phyloP scores from a whole-genome alignment of 2,329 filamentous ascomycete genomes.

The Amylocarpus encephaloides region DNA sequence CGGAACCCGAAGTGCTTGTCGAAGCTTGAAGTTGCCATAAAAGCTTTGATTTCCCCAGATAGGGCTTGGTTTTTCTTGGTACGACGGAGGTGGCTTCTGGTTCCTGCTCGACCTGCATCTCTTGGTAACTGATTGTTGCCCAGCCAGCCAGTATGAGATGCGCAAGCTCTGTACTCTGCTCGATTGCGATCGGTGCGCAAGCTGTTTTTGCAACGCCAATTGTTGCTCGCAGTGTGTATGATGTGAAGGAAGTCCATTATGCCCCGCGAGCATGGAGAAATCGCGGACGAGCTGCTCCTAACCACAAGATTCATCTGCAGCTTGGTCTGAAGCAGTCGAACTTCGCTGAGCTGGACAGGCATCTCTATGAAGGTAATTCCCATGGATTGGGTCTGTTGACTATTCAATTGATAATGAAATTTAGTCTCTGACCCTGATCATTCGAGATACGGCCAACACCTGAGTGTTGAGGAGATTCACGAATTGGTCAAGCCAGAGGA shows the following conservation, averaged over 20 bases:
- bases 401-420: neutral
- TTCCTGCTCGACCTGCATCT: too few relatives aligned
- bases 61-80: too few relatives aligned
- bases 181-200: neutral
- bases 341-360: slow-evolving; percentile 47
- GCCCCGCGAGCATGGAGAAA: slow-evolving; percentile 46
- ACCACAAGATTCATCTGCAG: slow-evolving; percentile 45
- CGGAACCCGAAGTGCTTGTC: neutral
- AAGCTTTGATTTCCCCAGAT: too few relatives aligned
- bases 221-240: slow-evolving; percentile 37
- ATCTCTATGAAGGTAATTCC: slow-evolving; percentile 43
- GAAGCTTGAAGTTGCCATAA: too few relatives aligned
- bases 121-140: too few relatives aligned
- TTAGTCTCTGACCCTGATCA: slow-evolving; percentile 47
- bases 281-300: slow-evolving; percentile 39
- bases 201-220: slow-evolving; percentile 26
- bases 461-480: slow-evolving; percentile 45
- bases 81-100: too few relatives aligned
- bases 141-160: neutral
- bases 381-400: neutral
- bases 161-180: neutral
- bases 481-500: slow-evolving; percentile 47
- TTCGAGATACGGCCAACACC: slow-evolving; percentile 47
- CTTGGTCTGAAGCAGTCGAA: slow-evolving; percentile 53
- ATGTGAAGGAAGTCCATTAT: slow-evolving; percentile 49